Base-by-base conservation (phyloP, 768 basidiomycete genomes). In the Suillus tomentosus region DNA sequence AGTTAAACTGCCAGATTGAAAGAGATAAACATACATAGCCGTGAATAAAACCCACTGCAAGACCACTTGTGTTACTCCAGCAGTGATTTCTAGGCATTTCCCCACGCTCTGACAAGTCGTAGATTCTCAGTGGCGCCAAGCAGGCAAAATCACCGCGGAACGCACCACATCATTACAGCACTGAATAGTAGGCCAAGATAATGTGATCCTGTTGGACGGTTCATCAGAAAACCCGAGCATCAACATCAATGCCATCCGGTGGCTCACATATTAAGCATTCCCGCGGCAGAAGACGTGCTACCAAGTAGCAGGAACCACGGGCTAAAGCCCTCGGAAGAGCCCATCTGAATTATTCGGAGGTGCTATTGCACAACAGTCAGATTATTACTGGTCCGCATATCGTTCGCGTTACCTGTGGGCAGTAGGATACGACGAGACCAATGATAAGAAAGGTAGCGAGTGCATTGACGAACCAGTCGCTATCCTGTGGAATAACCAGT, bases 301-400 rank as follows among this genome's bases (percentile, higher is more conserved):
- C 97, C 97, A 0, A 99, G 85, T 7, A 98, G 80, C 40, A 99
- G 79, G 71, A 92, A 99, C 85, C 91, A 89, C 19, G 96, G 94
- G 66, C 92, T 95, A 67, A 99, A 87, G 0, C 97, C 97, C 68
- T 96, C 89, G 0, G 91, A 94, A 0, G 94, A 90, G 45, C 86
- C 83, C 27, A 87, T 82, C 58, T 80, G 73, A 70, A 97, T 90
- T 68, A 97, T 97, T 8, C 94, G 84, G 61, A 87, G 77, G 69
- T 94, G 93, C 90, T 94, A 58, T 37, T 42, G 17, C 17, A 57
- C 22, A 19, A 40, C 10, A 19, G 57, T 58, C 17, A 58, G 24
- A 31, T 42, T 3, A 31, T 27, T 19, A 31, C 11, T 58, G 40
- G 27, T 40, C 27, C 1, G 10, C 57, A 11, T 31, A 17, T 14